Evolutionary conservation across 495 filamentous ascomycete genomes (phyloP).

Genomic region (Aspergillus panamensis): DNA sequence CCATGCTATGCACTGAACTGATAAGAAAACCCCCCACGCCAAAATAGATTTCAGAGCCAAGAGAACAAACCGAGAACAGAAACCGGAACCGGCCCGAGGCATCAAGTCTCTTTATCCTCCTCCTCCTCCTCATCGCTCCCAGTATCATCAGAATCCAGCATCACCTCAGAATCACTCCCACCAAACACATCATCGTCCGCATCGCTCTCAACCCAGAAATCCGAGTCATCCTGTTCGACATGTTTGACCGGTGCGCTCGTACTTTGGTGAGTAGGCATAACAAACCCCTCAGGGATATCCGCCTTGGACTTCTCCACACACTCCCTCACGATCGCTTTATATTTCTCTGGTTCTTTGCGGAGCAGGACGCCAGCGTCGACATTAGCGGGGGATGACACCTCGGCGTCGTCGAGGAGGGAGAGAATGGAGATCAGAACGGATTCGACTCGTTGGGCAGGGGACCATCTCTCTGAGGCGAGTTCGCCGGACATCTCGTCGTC

Average conservation of each 20-base stretch:
- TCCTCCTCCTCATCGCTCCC: conserved; percentile 56
- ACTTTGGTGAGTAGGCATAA: conserved; percentile 71
- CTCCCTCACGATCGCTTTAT: conserved; percentile 63
- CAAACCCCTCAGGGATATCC: conserved; percentile 77
- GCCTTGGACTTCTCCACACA: conserved; percentile 69
- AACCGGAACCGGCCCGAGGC: background rate
- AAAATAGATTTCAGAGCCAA: background rate
- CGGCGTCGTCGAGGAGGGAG: conserved; percentile 90
- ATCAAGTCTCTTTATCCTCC: conserved; percentile 43
- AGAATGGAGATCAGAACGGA: conserved; percentile 90
- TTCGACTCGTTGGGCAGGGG: conserved; percentile 86
- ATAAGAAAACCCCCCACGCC: background rate
- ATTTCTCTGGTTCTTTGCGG: conserved; percentile 63
- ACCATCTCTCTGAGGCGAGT: conserved; percentile 85
- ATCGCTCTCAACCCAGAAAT: conserved; percentile 82
- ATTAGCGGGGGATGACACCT: conserved; percentile 89
- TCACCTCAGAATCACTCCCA: conserved; percentile 63
- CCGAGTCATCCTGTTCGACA: conserved; percentile 67
- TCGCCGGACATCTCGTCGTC: conserved; percentile 92
- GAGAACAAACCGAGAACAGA: background rate
- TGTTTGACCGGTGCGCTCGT: conserved; percentile 54
- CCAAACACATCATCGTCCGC: conserved; percentile 73
- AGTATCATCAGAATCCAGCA: conserved; percentile 46
- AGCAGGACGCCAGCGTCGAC: conserved; percentile 89
- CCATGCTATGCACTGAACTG: conserved; percentile 13